These are phyloP conservation scores for Stagonosporopsis chrysanthemi DNA, from an alignment of 2,329 filamentous ascomycete species.

Conservation along the genomic window DNA sequence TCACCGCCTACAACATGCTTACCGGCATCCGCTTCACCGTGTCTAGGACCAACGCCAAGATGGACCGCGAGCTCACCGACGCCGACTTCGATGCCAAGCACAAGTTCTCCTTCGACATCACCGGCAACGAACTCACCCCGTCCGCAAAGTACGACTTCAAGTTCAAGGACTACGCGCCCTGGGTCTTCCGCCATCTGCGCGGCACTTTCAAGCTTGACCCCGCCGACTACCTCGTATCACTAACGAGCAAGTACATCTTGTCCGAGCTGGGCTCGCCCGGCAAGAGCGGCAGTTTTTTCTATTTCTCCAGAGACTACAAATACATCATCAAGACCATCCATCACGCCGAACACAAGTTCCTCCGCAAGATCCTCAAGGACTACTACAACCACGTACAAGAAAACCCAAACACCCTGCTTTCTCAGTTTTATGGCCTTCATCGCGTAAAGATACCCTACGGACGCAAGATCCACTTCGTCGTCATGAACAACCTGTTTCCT, in stretches of 20 bases:
- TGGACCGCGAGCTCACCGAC: conserved; percentile 87
- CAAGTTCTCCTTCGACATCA: conserved; percentile 99
- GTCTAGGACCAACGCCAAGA: conserved; percentile 93
- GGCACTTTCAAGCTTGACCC: conserved; percentile 89
- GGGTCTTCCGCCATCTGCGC: conserved; percentile 95
- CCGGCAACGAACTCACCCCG: conserved; percentile 94
- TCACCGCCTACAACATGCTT: conserved; percentile 99
- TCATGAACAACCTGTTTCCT: conserved; percentile 99
- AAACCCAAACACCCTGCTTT: conserved; percentile 95
- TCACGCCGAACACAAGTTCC: conserved; percentile 88
- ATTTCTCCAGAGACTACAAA: conserved; percentile 99
- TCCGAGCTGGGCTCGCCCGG: conserved; percentile 96
- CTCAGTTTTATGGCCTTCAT: conserved; percentile 96
- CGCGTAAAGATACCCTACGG: conserved; percentile 98
- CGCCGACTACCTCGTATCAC: conserved; percentile 96
- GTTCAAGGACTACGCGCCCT: conserved; percentile 99
- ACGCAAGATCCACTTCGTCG: conserved; percentile 98
- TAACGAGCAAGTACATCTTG: conserved; percentile 98
- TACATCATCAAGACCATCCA: conserved; percentile 99
- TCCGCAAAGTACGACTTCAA: conserved; percentile 99
- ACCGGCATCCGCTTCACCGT: conserved; percentile 98
- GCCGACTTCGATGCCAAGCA: conserved; percentile 93
- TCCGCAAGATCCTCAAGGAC: conserved; percentile 83
- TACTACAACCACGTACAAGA: conserved; percentile 93
- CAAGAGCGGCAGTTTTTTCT: conserved; percentile 99